phyloP scores from a whole-genome alignment of 2,329 filamentous ascomycete species.

The Aulographum hederae region DNA sequence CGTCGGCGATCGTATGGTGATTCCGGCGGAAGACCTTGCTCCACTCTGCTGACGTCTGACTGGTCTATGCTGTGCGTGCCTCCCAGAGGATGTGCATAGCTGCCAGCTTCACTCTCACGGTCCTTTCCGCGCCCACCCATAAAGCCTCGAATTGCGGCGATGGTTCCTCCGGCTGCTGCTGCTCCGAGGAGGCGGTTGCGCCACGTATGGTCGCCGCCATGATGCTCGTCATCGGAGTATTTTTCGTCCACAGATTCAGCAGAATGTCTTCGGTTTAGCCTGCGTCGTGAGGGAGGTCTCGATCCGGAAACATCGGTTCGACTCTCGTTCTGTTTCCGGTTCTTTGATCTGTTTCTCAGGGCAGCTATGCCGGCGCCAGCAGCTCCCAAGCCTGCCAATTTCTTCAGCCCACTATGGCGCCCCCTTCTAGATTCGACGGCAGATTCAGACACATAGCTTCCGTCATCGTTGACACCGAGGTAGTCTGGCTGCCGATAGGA shows the following conservation, averaged over 20 bases:
- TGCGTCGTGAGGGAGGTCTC: constrained; percentile 11
- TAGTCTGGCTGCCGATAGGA: constrained; percentile 47
- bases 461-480: constrained; percentile 35
- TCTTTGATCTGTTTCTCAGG: background rate
- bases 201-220: constrained; percentile 18
- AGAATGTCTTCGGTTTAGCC: constrained; percentile 1
- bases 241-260: constrained; percentile 23
- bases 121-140: constrained; percentile 34
- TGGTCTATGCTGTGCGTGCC: constrained; percentile 27
- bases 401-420: background rate
- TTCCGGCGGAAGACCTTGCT: constrained; percentile 34
- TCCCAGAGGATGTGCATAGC: constrained; percentile 26
- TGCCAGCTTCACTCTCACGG: constrained; percentile 34
- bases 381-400: background rate
- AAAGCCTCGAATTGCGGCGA: constrained; percentile 32
- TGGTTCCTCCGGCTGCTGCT: constrained; percentile 20
- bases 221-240: constrained; percentile 11
- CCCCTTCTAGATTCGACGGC: background rate
- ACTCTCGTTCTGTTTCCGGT: constrained; percentile 2
- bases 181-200: constrained; percentile 25
- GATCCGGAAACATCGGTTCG: constrained; percentile 16
- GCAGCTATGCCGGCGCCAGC: background rate
- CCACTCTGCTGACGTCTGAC: constrained; percentile 27
- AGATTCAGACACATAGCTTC: constrained; percentile 37
- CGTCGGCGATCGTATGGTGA: constrained; percentile 14